phyloP scores from a whole-genome alignment of 148 eudicot species.

The Oxyria digyna region DNA sequence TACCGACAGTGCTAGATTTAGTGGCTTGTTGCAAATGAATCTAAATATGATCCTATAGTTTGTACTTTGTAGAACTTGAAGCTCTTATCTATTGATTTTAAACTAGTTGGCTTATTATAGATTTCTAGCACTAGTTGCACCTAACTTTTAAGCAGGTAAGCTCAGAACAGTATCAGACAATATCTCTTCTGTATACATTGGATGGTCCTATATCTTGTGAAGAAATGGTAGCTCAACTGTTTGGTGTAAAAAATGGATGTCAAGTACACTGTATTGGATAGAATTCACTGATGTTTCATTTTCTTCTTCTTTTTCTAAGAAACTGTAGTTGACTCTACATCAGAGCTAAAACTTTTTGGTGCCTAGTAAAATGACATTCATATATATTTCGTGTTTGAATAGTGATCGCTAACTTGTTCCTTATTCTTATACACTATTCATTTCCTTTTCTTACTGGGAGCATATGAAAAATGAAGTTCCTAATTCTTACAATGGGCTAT shows the following conservation, averaged over 20 bases:
- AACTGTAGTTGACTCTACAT: background rate
- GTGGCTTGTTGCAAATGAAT: background rate
- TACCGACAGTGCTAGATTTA: background rate
- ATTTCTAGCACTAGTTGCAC: background rate
- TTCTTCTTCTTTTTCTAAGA: background rate
- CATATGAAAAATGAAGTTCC: background rate
- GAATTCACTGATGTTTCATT: background rate
- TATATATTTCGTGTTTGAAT: background rate
- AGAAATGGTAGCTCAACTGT: background rate
- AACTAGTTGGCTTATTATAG: background rate
- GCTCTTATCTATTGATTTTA: background rate
- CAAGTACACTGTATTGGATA: background rate
- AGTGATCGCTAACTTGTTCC: background rate
- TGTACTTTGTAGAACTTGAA: background rate
- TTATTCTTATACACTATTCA: background rate
- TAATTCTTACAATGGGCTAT: constrained; percentile 5
- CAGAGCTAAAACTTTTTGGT: background rate
- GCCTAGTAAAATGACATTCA: background rate
- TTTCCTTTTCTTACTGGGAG: background rate
- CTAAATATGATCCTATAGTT: background rate
- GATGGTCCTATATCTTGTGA: no score
- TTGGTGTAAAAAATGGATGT: background rate
- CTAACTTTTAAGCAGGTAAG: background rate
- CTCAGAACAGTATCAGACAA: background rate
- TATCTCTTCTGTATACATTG: no score